Evolutionary conservation across 306 rosid species (phyloP).

Genomic region (Citrullus colocynthis): DNA sequence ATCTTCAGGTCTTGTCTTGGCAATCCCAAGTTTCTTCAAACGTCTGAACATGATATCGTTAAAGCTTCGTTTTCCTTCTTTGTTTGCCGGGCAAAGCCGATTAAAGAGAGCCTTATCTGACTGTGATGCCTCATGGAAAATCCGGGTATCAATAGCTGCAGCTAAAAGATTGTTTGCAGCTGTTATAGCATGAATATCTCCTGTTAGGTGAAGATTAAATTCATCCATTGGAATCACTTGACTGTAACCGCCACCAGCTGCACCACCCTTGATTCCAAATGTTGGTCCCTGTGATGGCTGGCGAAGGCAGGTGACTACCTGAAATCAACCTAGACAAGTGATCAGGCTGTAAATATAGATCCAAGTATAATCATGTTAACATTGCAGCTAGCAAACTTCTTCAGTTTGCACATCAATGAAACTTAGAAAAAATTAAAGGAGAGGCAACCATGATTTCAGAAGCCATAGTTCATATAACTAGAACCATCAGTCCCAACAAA

Average conservation of each 20-base stretch:
- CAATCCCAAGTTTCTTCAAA: conserved; percentile 60
- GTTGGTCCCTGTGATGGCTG: conserved; percentile 99
- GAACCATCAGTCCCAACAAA: neutral
- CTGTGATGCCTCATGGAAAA: conserved; percentile 87
- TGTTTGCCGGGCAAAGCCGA: conserved; percentile 80
- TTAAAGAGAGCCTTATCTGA: conserved; percentile 93
- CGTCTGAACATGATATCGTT: conserved; percentile 74
- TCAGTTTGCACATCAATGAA: neutral
- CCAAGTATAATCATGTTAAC: neutral
- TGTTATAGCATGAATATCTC: conserved; percentile 96
- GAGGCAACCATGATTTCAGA: neutral
- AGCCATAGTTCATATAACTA: neutral
- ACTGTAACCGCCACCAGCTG: conserved; percentile 99
- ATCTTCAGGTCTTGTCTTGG: conserved; percentile 79
- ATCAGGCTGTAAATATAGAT: neutral
- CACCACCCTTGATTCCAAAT: conserved; percentile 98
- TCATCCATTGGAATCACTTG: conserved; percentile 99
- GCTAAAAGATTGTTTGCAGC: conserved; percentile 98
- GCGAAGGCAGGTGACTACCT: conserved; percentile 94
- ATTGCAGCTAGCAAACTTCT: neutral
- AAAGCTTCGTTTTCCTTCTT: conserved; percentile 79
- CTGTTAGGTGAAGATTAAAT: conserved; percentile 95
- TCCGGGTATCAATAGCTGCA: conserved; percentile 87
- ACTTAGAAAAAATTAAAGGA: neutral
- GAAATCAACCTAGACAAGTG: conserved; percentile 7